These are phyloP conservation scores for Jaapia argillacea DNA, from an alignment of 768 basidiomycete genomes.

Conservation along the genomic window DNA sequence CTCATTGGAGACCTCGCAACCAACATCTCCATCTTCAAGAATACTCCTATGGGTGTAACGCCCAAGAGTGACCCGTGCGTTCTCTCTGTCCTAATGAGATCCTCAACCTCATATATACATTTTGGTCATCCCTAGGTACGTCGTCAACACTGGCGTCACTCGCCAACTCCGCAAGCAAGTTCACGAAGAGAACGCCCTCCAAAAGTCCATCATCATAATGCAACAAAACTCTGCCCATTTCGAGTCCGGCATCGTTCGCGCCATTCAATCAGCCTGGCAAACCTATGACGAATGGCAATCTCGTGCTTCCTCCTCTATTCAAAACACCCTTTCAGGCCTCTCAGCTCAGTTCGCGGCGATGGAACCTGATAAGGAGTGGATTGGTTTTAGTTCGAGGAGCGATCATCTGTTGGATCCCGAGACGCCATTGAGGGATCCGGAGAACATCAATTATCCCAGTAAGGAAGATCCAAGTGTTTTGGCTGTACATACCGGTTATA, in stretches of 20 bases:
- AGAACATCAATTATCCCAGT: slow-evolving; percentile 72
- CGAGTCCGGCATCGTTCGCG: slow-evolving; percentile 91
- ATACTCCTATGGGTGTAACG: slow-evolving; percentile 82
- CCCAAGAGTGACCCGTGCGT: slow-evolving; percentile 78
- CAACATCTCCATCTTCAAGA: slow-evolving; percentile 86
- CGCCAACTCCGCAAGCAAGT: slow-evolving; percentile 87
- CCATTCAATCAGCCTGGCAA: slow-evolving; percentile 93
- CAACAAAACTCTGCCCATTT: slow-evolving; percentile 96
- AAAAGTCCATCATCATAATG: slow-evolving; percentile 97
- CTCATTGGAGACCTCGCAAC: slow-evolving; percentile 82
- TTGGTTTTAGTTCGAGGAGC: slow-evolving; percentile 83
- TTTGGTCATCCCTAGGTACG: slow-evolving; percentile 41
- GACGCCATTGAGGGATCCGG: slow-evolving; percentile 80
- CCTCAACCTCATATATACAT: not conserved
- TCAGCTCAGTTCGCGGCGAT: slow-evolving; percentile 69
- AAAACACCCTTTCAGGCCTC: slow-evolving; percentile 66
- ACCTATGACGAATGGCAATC: slow-evolving; percentile 94
- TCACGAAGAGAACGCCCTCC: slow-evolving; percentile 94
- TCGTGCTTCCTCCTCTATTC: slow-evolving; percentile 64
- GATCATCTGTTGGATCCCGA: slow-evolving; percentile 97
- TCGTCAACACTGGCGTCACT: slow-evolving; percentile 61
- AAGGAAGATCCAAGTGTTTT: slow-evolving; percentile 84
- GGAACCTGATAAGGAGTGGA: slow-evolving; percentile 89
- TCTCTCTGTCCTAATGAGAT: slow-evolving; percentile 10
- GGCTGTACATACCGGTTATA: slow-evolving; percentile 78